phyloP scores from a whole-genome alignment of 352 stramenopile species.

The Phytophthora tentaculata region DNA sequence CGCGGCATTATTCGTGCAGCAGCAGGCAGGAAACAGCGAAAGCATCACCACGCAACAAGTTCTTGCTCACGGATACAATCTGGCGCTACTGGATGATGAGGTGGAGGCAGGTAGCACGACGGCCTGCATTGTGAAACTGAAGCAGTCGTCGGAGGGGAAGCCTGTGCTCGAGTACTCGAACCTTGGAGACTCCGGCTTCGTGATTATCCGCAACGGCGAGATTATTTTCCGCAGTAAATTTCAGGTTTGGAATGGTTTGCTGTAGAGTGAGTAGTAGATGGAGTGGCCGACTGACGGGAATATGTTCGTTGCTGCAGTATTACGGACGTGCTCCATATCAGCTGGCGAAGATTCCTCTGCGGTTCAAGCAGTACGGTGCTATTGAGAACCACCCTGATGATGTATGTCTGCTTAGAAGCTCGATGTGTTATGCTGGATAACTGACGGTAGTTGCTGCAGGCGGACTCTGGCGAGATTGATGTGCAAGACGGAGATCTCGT shows the following conservation, averaged over 20 bases:
- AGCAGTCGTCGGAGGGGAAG: slow-evolving; percentile 46
- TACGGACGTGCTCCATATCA: slow-evolving; percentile 81
- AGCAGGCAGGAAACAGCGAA: slow-evolving; percentile 37
- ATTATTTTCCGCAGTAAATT: slow-evolving; percentile 83
- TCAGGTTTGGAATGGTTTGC: slow-evolving; percentile 37
- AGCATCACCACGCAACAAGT: slow-evolving; percentile 59
- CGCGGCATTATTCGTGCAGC: slow-evolving; percentile 50
- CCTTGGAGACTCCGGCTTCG: slow-evolving; percentile 80
- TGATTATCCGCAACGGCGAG: slow-evolving; percentile 64
- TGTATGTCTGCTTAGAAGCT: slow-evolving; percentile 39
- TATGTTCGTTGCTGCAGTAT: slow-evolving; percentile 41
- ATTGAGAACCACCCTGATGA: slow-evolving; percentile 82
- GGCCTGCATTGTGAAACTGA: slow-evolving; percentile 75
- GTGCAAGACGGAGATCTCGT: slow-evolving; percentile 81
- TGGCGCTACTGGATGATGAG: slow-evolving; percentile 62
- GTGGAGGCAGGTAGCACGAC: slow-evolving; percentile 84
- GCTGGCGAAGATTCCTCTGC: slow-evolving; percentile 74
- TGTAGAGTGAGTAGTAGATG: not conserved
- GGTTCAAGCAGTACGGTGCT: slow-evolving; percentile 77
- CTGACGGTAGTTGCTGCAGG: slow-evolving; percentile 39
- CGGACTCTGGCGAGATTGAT: slow-evolving; percentile 71
- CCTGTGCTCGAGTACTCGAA: slow-evolving; percentile 82
- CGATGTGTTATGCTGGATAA: not conserved
- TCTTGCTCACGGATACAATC: slow-evolving; percentile 62
- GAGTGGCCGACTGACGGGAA: not conserved